These are phyloP conservation scores for Helichrysum umbraculigerum DNA, from an alignment of 129 eudicot species.

Conservation along the genomic window DNA sequence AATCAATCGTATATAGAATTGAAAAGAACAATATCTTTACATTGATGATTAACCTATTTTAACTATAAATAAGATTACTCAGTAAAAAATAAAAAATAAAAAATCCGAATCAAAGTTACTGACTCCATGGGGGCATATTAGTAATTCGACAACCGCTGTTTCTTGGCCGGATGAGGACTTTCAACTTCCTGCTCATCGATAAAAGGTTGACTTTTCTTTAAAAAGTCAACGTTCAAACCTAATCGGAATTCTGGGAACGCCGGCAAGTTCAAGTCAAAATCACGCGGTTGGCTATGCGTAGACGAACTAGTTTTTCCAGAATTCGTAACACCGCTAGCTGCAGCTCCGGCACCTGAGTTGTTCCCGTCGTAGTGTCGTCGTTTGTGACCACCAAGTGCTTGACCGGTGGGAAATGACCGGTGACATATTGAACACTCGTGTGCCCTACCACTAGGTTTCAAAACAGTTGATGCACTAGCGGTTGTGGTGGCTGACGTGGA, in stretches of 20 bases:
- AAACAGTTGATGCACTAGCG: conserved; percentile 32
- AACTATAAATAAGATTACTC: no score
- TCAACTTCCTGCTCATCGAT: conserved; percentile 72
- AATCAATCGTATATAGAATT: conserved; percentile 24
- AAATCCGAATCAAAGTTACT: not conserved
- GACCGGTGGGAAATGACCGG: conserved; percentile 75
- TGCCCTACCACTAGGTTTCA: conserved; percentile 62
- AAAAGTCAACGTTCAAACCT: conserved; percentile 51
- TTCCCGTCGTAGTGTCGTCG: conserved; percentile 92
- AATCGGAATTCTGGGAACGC: conserved; percentile 41
- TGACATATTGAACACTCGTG: conserved; percentile 80
- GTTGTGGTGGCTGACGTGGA: conserved; percentile 36
- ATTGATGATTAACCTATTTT: no score
- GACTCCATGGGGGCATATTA: not conserved
- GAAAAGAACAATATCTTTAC: conserved; percentile 22
- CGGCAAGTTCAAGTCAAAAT: conserved; percentile 60
- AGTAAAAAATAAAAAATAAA: conserved; percentile 11
- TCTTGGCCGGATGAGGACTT: conserved; percentile 72
- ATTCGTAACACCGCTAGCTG: conserved; percentile 38
- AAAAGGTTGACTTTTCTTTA: conserved; percentile 41
- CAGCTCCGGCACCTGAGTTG: conserved; percentile 30
- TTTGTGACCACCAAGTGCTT: conserved; percentile 95
- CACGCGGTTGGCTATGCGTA: conserved; percentile 38
- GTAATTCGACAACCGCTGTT: conserved; percentile 40
- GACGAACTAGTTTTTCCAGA: conserved; percentile 46